Conservation (phyloP, 345 rosid genomes). For the Acer campestre region DNA sequence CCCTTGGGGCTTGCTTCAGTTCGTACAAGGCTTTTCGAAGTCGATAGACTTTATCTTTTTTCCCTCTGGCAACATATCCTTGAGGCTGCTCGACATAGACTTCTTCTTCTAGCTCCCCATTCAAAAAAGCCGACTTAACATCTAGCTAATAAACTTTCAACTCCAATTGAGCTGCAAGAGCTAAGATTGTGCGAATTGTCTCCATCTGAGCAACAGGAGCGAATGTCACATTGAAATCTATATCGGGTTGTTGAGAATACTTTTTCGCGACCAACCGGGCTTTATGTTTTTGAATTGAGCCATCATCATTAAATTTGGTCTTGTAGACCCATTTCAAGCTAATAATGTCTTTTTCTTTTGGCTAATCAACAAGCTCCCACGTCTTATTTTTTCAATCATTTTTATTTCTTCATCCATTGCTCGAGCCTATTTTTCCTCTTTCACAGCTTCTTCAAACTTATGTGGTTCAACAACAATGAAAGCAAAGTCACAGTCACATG, state of each 20-base stretch:
- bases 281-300: not conserved
- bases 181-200: not conserved
- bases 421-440: not conserved
- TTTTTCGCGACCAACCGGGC: not conserved
- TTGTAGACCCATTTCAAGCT: slow-evolving; percentile 1
- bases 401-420: not conserved
- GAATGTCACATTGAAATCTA: not conserved
- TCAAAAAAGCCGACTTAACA: not conserved
- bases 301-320: too few species aligned
- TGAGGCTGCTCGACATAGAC: not conserved
- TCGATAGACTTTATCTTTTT: not conserved
- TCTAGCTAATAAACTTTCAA: not conserved
- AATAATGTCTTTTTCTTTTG: not conserved
- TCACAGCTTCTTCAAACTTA: not conserved
- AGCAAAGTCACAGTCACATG: not conserved
- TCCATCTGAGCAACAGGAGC: not conserved
- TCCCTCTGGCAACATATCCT: not conserved
- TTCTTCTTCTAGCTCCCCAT: not conserved
- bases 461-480: not conserved
- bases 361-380: not conserved
- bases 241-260: not conserved
- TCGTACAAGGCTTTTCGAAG: not conserved
- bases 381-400: slow-evolving; percentile 4
- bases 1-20: not conserved
- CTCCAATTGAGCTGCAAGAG: not conserved